Percentiles rank a stretch among this genome's conserved stretches.
phyloP scores from a whole-genome alignment of 2,329 filamentous ascomycete species.

The Cylindrodendrum hubeiense region DNA sequence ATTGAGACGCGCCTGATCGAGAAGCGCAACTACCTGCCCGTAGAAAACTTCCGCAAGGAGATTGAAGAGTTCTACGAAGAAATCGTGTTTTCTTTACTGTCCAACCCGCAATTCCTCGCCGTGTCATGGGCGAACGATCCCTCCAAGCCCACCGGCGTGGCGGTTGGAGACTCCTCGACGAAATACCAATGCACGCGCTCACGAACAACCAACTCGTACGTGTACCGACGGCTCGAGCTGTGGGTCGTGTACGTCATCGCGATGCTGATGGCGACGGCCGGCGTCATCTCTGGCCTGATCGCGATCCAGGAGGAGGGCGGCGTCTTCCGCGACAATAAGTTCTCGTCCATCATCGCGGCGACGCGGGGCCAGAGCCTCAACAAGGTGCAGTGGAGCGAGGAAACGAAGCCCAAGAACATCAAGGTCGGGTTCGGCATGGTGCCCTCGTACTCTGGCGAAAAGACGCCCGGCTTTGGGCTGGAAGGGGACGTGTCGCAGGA shows the following conservation, averaged over 20 bases:
- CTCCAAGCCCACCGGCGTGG: conserved; percentile 24
- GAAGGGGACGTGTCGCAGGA: conserved; percentile 44
- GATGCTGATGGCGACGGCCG: conserved; percentile 37
- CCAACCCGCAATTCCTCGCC: conserved; percentile 40
- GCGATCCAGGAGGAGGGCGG: conserved; percentile 42
- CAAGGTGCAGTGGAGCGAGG: conserved; percentile 38
- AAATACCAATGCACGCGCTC: conserved; percentile 34
- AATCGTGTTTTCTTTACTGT: conserved; percentile 40
- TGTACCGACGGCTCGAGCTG: conserved; percentile 36
- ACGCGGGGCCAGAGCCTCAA: conserved; percentile 40
- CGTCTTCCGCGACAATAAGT: conserved; percentile 39
- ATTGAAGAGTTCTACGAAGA: conserved; percentile 43
- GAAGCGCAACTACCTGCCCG: conserved; percentile 37
- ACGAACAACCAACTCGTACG: conserved; percentile 36
- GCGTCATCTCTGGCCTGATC: conserved; percentile 34
- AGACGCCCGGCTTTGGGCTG: conserved; percentile 39
- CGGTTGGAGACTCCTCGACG: conserved; percentile 17
- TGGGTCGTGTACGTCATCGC: conserved; percentile 41
- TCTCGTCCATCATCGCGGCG: conserved; percentile 43
- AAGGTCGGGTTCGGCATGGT: conserved; percentile 43
- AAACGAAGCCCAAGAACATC: conserved; percentile 29
- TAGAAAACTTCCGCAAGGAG: conserved; percentile 31
- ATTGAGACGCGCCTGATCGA: conserved; percentile 38
- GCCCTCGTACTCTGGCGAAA: conserved; percentile 35
- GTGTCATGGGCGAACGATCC: conserved; percentile 42